Evolutionary conservation across 371 early-diverging fungal species (phyloP), one percentile per base, ranked within the genome.

Genomic region (Thermomucor indicae-seudaticae): DNA sequence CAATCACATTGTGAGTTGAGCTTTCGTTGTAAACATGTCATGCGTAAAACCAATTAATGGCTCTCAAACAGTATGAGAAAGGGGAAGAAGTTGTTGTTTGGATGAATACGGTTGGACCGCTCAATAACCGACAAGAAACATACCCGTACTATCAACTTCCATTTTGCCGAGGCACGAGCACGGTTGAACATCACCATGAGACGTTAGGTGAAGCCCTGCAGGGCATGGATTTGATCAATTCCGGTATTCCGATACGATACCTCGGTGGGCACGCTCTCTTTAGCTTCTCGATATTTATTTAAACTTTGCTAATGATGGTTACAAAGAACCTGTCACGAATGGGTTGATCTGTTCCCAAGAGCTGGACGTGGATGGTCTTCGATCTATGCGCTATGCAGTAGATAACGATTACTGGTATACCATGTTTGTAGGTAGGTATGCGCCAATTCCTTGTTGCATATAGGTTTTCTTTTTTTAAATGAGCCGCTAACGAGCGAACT

Each of bases 171-270:
- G 88, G 88, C 2, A 57, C 62, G 4, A 73, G 75, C 23, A 53
- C 69, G 16, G 62, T 85, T 17, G 64, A 81, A 29, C 82, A 84
- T 43, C 83, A 86, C 56, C 91, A 90, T 61, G 91, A 90, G 56
- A 82, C 88, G 8, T 63, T 92, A 22, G 91, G 89, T 27, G 92
- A 92, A 62, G 91, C 90, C 0, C 65, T 92, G 29, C 67, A 85
- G 44, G 92, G 92, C 39, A 80, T 89, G 73, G 85, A 88, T 43
- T 75, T 88, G 10, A 78, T 79, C 46, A 81, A 83, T 51, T 78
- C 85, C 14, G 92, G 91, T 23, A 79, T 90, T 32, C 79, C 84
- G 6, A 81, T 90, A 31, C 56, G 62, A 12, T 90, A 78, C 60
- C 53, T 60, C 28, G 60, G 76, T 75, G 65, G 57, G 70, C 52